A percentile compares a stretch with the other conserved stretches of the same genome.
These are phyloP conservation scores for Nakazawaea molendinolei DNA, from an alignment of 805 yeast species.

Conservation along the genomic window DNA sequence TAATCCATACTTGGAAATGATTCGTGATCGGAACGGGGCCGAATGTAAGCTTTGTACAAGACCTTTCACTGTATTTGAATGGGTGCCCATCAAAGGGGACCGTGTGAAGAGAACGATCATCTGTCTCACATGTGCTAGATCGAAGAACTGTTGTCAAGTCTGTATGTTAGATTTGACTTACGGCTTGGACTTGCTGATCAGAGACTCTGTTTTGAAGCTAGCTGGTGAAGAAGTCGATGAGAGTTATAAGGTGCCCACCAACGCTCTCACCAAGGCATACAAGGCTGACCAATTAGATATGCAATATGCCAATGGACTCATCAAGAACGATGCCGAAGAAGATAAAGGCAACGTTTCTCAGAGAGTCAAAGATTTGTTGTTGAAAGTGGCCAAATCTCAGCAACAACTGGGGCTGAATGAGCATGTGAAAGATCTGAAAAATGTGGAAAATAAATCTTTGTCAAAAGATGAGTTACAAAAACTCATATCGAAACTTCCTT, in stretches of 20 bases:
- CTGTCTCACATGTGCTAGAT: conserved; percentile 74
- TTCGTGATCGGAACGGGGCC: conserved; percentile 63
- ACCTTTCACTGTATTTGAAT: conserved; percentile 74
- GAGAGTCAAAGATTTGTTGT: conserved; percentile 3
- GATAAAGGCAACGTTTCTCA: conserved; percentile 13
- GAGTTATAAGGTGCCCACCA: conserved; percentile 35
- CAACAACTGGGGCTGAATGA: conserved; percentile 21
- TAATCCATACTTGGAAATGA: conserved; percentile 61
- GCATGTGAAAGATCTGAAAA: conserved; percentile 33
- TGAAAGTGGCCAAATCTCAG: conserved; percentile 10
- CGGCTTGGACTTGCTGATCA: conserved; percentile 69
- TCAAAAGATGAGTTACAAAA: conserved; percentile 41
- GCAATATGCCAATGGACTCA: conserved; percentile 18
- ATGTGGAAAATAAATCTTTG: conserved; percentile 16
- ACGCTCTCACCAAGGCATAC: conserved; percentile 48
- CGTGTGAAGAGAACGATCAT: conserved; percentile 56
- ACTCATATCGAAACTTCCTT: conserved; percentile 56
- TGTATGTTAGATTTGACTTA: conserved; percentile 80
- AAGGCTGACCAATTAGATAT: conserved; percentile 42
- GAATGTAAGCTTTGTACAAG: conserved; percentile 82
- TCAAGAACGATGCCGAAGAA: conserved; percentile 19
- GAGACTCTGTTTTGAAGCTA: conserved; percentile 77
- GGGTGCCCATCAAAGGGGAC: conserved; percentile 47
- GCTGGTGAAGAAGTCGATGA: conserved; percentile 39
- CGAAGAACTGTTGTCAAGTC: conserved; percentile 78